Evolutionary conservation across 495 filamentous ascomycete genomes (phyloP), one percentile per base, ranked within the genome.

Genomic region (Schizothecium vesticola): DNA sequence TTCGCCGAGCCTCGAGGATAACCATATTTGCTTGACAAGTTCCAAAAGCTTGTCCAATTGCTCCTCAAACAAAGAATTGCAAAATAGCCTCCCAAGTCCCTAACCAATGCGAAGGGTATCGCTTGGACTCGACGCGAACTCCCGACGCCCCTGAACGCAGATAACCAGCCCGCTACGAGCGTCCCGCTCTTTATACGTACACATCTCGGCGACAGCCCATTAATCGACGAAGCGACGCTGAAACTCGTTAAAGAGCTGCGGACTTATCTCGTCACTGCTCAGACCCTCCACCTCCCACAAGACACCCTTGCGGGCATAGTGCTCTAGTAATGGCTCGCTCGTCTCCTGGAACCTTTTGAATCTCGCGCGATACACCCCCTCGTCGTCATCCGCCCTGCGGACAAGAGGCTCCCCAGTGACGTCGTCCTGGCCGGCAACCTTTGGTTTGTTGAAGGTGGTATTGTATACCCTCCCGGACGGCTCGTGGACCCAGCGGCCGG

Each of bases 401-500:
- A 90, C 91, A 69, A 99, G 81, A 25, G 86, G 80, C 77, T 99
- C 95, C 23, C 96, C 95, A 0, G 96, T 99, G 63, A 97, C 76
- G 76, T 99, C 95, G 78, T 99, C 95, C 74, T 84, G 86, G 23
- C 96, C 94, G 0, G 86, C 77, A 10, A 93, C 87, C 70, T 89
- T 90, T 3, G 95, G 96, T 8, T 88, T 80, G 73, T 98, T 92
- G 84, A 96, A 99, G 3, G 89, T 90, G 0, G 90, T 94, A 74
- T 98, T 99, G 81, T 99, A 99, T 3, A 97, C 87, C 16, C 95
- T 85, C 3, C 95, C 95, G 3, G 92, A 95, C 0, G 94, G 90
- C 73, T 91, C 92, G 77, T 99, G 95, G 25, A 98, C 90, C 92
- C 94, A 97, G 65, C 95, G 90, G 67, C 90, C 90, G 56, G 90